Base-by-base conservation (phyloP, 2,329 filamentous ascomycete species). In the Cadophora sp. region DNA sequence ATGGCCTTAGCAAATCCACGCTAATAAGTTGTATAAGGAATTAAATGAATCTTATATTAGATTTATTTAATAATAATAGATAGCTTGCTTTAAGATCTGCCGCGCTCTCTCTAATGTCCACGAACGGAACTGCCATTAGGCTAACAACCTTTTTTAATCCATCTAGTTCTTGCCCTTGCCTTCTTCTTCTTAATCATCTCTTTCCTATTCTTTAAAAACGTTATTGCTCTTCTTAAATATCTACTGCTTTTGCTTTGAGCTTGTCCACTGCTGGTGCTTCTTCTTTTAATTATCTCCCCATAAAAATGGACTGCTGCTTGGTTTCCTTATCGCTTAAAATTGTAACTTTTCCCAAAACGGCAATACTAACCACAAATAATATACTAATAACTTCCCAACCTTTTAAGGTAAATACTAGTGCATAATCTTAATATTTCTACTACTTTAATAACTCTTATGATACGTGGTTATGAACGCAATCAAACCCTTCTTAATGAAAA, bases 361-460 rank as follows among this genome's bases (percentile, higher is more conserved):
- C 30, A 33, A 33, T 9, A 33, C 30, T 33, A 33, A 33, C 30
- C 30, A 33, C 9, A 33, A 33, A 33, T n/a, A n/a, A n/a, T n/a
- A n/a, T n/a, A n/a, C n/a, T n/a, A n/a, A n/a, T n/a, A n/a, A n/a
- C n/a, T n/a, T 13, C 41, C 18, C 18, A 45, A 45, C 69, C 66
- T 75, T 71, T 16, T 62, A 64, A 48, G 68, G 69, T 64, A 76
- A 66, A 71, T 74, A 76, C 39, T 69, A 62, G 65, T 76, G 59
- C 53, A 76, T 73, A 4, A 75, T 66, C 70, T 76, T 75, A 20
- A 63, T 68, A 41, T 73, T 65, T 14, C 67, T 65, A 20, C 64
- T 73, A 22, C 65, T 72, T 14, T 59, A 45, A 66, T 72, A 73
- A 27, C 64, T 64, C 65, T 75, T 76, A 56, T 72, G 55, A 41